Evolutionary conservation across 1,139 yeast species (phyloP).

Genomic region (Candida sp.): DNA sequence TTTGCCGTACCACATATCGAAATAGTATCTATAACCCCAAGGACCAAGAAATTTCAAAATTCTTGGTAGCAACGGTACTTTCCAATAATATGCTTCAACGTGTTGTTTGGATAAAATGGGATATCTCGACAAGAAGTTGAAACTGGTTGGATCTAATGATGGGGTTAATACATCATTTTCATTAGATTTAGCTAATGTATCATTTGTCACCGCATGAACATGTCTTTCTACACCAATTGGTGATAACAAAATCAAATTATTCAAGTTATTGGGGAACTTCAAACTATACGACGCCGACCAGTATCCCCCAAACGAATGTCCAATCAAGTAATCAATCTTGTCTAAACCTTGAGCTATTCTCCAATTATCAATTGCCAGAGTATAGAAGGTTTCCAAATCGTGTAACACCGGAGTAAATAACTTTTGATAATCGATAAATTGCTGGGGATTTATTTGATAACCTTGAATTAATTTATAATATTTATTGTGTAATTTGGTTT

Average conservation of each 20-base stretch:
- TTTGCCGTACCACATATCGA: conserved; percentile 42
- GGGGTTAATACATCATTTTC: conserved; percentile 18
- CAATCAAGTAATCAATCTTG: conserved; percentile 38
- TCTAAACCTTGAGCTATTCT: conserved; percentile 25
- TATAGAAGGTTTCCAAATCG: conserved; percentile 36
- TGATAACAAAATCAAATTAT: conserved; percentile 68
- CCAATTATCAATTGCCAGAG: conserved; percentile 38
- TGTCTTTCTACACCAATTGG: conserved; percentile 90
- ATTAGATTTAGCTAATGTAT: neutral
- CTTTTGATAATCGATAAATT: conserved; percentile 25
- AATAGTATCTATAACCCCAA: conserved; percentile 43
- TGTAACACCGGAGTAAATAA: conserved; percentile 42
- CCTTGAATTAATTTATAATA: conserved; percentile 41
- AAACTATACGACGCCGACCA: conserved; percentile 44
- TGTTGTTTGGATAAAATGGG: conserved; percentile 34
- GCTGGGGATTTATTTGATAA: conserved; percentile 23
- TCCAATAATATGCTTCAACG: conserved; percentile 36
- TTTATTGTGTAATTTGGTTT: conserved; percentile 31
- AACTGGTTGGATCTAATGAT: conserved; percentile 33
- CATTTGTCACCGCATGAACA: conserved; percentile 53
- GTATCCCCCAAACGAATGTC: conserved; percentile 47
- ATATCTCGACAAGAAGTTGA: conserved; percentile 40
- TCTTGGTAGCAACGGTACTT: conserved; percentile 42
- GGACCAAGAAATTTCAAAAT: conserved; percentile 48
- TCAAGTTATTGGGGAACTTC: conserved; percentile 53